These are phyloP conservation scores for Nemania abortiva DNA, from an alignment of 2,329 filamentous ascomycete genomes.

Conservation along the genomic window DNA sequence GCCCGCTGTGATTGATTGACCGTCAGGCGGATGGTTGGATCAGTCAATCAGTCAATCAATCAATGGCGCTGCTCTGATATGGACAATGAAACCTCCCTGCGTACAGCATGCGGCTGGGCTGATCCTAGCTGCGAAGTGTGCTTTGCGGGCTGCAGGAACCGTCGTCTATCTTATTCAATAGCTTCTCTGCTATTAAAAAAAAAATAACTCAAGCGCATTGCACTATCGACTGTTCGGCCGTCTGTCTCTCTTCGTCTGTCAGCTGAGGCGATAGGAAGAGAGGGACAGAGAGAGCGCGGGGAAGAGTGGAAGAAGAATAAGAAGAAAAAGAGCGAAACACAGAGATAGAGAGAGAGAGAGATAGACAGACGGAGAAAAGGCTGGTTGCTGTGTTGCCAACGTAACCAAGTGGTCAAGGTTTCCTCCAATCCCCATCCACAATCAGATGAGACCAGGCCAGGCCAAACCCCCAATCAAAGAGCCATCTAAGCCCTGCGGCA, in stretches of 20 bases:
- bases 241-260: background rate
- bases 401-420: conserved; percentile 47
- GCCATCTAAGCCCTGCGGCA: conserved; percentile 37
- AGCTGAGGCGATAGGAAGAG: conserved; percentile 6
- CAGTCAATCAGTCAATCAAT: conserved; percentile 25
- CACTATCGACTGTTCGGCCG: conserved; percentile 9
- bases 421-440: conserved; percentile 48
- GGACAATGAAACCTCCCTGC: conserved; percentile 37
- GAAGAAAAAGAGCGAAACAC: background rate
- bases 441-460: conserved; percentile 33
- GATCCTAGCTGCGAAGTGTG: conserved; percentile 32
- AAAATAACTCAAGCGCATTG: conserved; percentile 20
- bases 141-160: conserved; percentile 31
- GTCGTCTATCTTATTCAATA: conserved; percentile 31
- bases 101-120: conserved; percentile 38
- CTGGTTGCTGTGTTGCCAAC: conserved; percentile 34
- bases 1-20: conserved; percentile 29
- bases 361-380: conserved; percentile 7
- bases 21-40: conserved; percentile 7
- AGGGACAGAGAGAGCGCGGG: conserved; percentile 12
- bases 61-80: conserved; percentile 14
- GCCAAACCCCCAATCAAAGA: conserved; percentile 39
- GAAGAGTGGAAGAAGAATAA: background rate
- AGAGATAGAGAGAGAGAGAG: background rate
- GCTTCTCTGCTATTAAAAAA: conserved; percentile 28